Percentiles rank a stretch among this genome's conserved stretches.
phyloP scores from a whole-genome alignment of 805 yeast genomes.

The Debaryomyces maramus region DNA sequence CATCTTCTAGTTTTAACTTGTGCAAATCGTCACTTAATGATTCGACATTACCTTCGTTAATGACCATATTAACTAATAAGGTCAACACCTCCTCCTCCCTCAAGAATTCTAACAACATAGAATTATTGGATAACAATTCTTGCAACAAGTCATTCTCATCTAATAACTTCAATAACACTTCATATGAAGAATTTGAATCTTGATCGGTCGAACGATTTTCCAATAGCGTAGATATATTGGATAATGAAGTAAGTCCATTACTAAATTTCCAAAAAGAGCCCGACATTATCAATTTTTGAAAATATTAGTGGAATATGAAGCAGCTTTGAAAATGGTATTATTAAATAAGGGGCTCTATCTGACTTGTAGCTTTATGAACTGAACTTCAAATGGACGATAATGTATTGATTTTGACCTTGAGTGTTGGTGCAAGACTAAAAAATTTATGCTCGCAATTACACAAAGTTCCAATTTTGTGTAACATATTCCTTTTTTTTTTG shows the following conservation, averaged over 20 bases:
- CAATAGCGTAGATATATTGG: constrained; percentile 40
- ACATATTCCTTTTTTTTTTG: not conserved
- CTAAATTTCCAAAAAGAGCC: constrained; percentile 50
- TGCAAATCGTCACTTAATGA: constrained; percentile 16
- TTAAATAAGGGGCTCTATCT: constrained; percentile 2
- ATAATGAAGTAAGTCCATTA: constrained; percentile 45
- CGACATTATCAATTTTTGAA: constrained; percentile 30
- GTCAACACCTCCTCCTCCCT: constrained; percentile 37
- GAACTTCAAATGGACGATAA: not conserved
- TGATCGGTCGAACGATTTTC: constrained; percentile 30
- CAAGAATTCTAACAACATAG: constrained; percentile 42
- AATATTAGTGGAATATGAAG: not conserved
- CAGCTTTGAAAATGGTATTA: not conserved
- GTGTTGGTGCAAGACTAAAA: not conserved
- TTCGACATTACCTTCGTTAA: constrained; percentile 26
- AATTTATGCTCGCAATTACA: constrained; percentile 6
- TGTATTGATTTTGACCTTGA: not conserved
- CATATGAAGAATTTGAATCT: constrained; percentile 19
- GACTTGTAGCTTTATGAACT: not conserved
- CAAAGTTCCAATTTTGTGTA: constrained; percentile 3
- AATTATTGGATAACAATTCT: constrained; percentile 43
- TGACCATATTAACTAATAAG: constrained; percentile 40
- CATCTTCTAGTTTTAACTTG: constrained; percentile 8
- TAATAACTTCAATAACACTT: constrained; percentile 34
- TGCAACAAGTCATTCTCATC: constrained; percentile 46